Conservation (phyloP, 768 basidiomycete genomes). For the Tremella yokohamensis region DNA sequence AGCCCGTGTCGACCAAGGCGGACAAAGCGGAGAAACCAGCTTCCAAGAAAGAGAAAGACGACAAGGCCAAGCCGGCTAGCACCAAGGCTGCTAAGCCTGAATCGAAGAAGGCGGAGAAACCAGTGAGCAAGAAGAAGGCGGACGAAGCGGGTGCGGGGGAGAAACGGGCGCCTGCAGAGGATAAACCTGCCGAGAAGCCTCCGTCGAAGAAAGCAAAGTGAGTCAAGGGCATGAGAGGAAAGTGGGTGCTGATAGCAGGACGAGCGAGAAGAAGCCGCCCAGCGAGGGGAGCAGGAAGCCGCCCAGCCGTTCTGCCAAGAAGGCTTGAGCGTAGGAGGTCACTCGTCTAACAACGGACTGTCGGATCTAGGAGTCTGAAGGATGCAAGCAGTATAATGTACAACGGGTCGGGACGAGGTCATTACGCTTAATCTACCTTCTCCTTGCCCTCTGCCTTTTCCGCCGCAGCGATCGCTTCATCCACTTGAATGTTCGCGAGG, state of each 20-base stretch:
- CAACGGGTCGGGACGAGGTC: background rate
- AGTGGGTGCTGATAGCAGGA: slow-evolving; percentile 1
- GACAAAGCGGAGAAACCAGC: slow-evolving; percentile 8
- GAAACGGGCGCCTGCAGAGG: slow-evolving; percentile 8
- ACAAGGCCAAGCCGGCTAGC: background rate
- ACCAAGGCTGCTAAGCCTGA: background rate
- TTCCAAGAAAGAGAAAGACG: slow-evolving; percentile 1
- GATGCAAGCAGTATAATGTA: background rate
- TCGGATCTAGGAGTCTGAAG: background rate
- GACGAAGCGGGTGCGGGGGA: slow-evolving; percentile 22
- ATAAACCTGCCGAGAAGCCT: slow-evolving; percentile 25
- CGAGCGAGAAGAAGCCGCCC: slow-evolving; percentile 18
- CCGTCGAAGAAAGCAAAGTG: slow-evolving; percentile 45
- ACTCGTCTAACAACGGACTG: background rate
- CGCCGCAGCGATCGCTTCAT: slow-evolving; percentile 7
- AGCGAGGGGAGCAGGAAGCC: slow-evolving; percentile 38
- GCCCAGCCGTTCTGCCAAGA: slow-evolving; percentile 31
- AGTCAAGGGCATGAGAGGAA: slow-evolving; percentile 8
- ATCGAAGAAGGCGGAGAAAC: slow-evolving; percentile 11
- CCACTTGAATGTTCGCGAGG: background rate
- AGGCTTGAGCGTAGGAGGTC: background rate
- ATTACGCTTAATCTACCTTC: slow-evolving; percentile 22
- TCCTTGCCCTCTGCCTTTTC: slow-evolving; percentile 28
- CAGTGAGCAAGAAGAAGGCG: slow-evolving; percentile 7
- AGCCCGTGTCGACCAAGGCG: slow-evolving; percentile 16